Evolutionary conservation across 1,284 basidiomycete genomes (phyloP), one percentile per base, ranked within the genome.

Genomic region (Vanrija pseudolonga): DNA sequence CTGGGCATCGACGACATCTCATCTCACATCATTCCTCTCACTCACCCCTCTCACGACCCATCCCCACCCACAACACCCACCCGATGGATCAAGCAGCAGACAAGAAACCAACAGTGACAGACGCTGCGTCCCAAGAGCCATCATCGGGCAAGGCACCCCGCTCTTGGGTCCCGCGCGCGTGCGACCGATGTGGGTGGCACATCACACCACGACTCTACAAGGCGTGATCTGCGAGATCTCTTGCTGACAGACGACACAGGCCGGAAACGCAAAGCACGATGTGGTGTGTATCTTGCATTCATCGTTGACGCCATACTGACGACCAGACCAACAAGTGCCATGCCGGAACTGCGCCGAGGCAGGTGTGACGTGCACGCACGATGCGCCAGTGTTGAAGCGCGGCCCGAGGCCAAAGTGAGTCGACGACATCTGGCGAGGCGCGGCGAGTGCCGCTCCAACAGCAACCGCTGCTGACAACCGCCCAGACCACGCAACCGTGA

Each of bases 241-340:
- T n/a, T n/a, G 26, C 11, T 23, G 2, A 39, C 23, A 26, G 20
- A 51, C 41, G 38, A 47, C 45, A 28, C 50, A 63, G 64, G 66
- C 54, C 57, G 66, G 17, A 66, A 65, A 51, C 57, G 65, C 28
- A 68, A 68, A 55, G 63, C 66, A 20, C 59, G 63, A 43, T 68
- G 66, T 49, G 66, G 66, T 66, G 49, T 18, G 66, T 54, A 12
- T 32, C 32, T 18, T 3, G 36, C n/a, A 12, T 11, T n/a, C 11
- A 24, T 15, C 32, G 6, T 39, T 20, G 20, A 17, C 3, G n/a
- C 20, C 28, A 19, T 4, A 19, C 36, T 47, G 14, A 24, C 26
- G 37, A 14, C 17, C 54, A 68, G 66, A 67, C 44, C 63, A 67
- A 28, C 56, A 61, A 9, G 61, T 63, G 14, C 66, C 65, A 18